A percentile compares a stretch with the other conserved stretches of the same genome.
These are phyloP conservation scores for Suillus clintonianus DNA, from an alignment of 768 basidiomycete species.

Conservation along the genomic window DNA sequence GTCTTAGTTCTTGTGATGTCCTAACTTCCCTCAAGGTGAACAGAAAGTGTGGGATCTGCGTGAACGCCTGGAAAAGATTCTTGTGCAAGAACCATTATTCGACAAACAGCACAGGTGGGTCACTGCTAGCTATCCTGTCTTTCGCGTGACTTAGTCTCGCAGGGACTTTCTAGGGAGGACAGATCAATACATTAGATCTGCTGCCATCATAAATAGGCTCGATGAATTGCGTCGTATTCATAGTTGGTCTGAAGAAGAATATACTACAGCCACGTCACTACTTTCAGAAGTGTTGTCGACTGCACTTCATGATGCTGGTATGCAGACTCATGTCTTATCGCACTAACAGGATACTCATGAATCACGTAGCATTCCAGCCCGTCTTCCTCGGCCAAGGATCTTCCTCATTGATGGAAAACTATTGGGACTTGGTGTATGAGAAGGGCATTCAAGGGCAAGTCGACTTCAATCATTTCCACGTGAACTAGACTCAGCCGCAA, in stretches of 20 bases:
- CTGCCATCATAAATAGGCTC: conserved; percentile 56
- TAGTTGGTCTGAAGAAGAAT: conserved; percentile 54
- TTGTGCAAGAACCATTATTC: conserved; percentile 59
- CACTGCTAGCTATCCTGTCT: not conserved
- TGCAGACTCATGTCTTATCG: not conserved
- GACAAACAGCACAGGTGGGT: conserved; percentile 57
- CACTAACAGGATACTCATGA: conserved; percentile 25
- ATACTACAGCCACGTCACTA: conserved; percentile 43
- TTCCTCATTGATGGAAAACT: conserved; percentile 51
- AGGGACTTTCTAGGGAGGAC: conserved; percentile 62
- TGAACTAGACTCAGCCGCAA: not conserved
- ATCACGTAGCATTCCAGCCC: conserved; percentile 56
- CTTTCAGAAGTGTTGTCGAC: conserved; percentile 59
- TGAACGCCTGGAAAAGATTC: conserved; percentile 42
- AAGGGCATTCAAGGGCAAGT: conserved; percentile 58
- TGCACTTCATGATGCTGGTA: conserved; percentile 38
- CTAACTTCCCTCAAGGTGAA: conserved; percentile 46
- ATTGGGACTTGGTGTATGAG: conserved; percentile 47
- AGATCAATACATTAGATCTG: conserved; percentile 56
- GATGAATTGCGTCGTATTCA: conserved; percentile 59
- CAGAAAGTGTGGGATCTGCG: conserved; percentile 51
- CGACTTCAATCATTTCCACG: not conserved
- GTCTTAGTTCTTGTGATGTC: not conserved
- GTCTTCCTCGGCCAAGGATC: conserved; percentile 66
- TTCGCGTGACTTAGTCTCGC: not conserved